phyloP scores from a whole-genome alignment of 306 rosid genomes.

The Purshia tridentata region DNA sequence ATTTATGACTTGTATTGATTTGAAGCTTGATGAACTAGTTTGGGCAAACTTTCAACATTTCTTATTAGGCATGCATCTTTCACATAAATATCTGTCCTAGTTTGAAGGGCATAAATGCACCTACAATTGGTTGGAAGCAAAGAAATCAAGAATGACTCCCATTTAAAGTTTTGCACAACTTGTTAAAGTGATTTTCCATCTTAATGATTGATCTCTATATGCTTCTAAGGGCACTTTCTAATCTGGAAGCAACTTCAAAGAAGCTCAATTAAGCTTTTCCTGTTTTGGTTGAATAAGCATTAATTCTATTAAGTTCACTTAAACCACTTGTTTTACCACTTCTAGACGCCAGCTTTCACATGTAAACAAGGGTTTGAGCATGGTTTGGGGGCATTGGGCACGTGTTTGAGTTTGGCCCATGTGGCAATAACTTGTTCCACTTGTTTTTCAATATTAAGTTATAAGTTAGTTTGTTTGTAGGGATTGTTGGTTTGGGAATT shows the following conservation, averaged over 20 bases:
- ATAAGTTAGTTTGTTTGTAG: not conserved
- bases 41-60: too few species aligned
- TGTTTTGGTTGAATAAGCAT: not conserved
- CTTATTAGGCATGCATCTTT: not conserved
- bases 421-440: conserved; percentile 7
- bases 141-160: not conserved
- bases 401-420: conserved; percentile 2
- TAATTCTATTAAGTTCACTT: not conserved
- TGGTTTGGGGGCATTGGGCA: not conserved
- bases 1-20: too few species aligned
- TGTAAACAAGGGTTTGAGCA: not conserved
- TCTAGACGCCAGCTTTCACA: not conserved
- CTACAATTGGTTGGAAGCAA: not conserved
- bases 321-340: not conserved
- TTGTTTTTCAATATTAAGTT: not conserved
- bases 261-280: conserved; percentile 8
- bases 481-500: not conserved
- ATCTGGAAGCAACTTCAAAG: conserved; percentile 5
- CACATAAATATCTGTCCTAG: not conserved
- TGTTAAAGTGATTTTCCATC: not conserved
- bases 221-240: not conserved
- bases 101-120: not conserved
- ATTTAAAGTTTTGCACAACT: not conserved
- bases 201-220: not conserved
- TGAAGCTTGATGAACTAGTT: too few species aligned